Percentiles rank a stretch among this genome's conserved stretches.
Conservation (phyloP, 2,329 filamentous ascomycete species). For the Fusarium sp. region DNA sequence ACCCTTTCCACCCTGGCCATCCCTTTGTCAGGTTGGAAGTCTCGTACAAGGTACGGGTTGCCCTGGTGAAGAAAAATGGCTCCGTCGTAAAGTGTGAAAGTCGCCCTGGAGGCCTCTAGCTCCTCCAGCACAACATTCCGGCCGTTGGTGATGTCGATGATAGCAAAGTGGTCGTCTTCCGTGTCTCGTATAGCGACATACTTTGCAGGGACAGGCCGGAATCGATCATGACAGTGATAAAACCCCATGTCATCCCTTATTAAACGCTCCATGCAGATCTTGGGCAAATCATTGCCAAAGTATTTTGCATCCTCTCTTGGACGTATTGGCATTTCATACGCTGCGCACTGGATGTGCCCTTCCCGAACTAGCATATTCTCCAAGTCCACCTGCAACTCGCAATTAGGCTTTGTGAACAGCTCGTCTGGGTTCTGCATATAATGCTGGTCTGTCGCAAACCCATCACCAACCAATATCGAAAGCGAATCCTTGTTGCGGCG, state of each 20-base stretch:
- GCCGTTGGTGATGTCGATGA: constrained; percentile 86
- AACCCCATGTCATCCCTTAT: constrained; percentile 80
- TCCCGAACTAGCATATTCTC: constrained; percentile 90
- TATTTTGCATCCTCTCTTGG: constrained; percentile 79
- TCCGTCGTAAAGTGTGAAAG: constrained; percentile 95
- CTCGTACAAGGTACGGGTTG: constrained; percentile 89
- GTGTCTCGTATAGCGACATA: constrained; percentile 91
- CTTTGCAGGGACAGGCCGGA: constrained; percentile 84
- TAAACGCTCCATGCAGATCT: constrained; percentile 79
- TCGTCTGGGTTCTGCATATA: constrained; percentile 98
- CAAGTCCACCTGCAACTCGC: constrained; percentile 90
- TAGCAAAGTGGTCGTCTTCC: constrained; percentile 89
- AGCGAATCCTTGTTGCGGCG: constrained; percentile 93
- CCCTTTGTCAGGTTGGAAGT: constrained; percentile 82
- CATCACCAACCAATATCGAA: constrained; percentile 88
- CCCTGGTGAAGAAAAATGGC: constrained; percentile 98
- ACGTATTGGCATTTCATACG: constrained; percentile 93
- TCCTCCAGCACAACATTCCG: constrained; percentile 91
- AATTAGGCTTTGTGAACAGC: constrained; percentile 91
- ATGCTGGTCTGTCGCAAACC: constrained; percentile 90
- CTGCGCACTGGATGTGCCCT: constrained; percentile 95
- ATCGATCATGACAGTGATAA: constrained; percentile 90
- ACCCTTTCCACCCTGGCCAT: constrained; percentile 91
- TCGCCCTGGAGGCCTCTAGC: constrained; percentile 93
- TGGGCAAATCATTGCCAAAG: constrained; percentile 78